Conservation (phyloP, 441 rosid species). For the Hura crepitans region DNA sequence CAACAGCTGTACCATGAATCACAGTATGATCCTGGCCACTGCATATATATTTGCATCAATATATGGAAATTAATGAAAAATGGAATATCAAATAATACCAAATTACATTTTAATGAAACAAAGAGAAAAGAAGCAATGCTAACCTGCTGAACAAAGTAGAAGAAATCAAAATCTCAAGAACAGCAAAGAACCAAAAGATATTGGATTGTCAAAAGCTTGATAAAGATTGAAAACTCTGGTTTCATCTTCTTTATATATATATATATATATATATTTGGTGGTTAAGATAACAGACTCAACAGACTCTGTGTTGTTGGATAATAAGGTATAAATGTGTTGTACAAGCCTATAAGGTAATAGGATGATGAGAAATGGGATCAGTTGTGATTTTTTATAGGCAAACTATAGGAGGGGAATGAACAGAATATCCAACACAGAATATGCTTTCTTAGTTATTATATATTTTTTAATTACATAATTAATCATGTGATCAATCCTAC, state of each 20-base stretch:
- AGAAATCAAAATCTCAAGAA: slow-evolving; percentile 72
- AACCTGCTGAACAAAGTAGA: slow-evolving; percentile 89
- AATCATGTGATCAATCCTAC: too few species aligned
- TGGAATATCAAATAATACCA: too few species aligned
- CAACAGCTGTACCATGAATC: slow-evolving; percentile 69
- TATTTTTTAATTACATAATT: too few species aligned
- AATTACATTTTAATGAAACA: too few species aligned
- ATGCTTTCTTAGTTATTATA: slow-evolving; percentile 14
- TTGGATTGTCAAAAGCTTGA: slow-evolving; percentile 32
- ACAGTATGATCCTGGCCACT: slow-evolving; percentile 96
- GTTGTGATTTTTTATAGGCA: slow-evolving; percentile 24
- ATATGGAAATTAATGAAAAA: neutral
- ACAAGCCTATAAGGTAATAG: too few species aligned
- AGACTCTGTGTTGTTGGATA: too few species aligned
- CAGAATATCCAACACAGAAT: slow-evolving; percentile 19
- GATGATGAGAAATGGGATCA: too few species aligned
- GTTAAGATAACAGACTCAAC: too few species aligned
- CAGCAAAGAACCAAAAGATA: slow-evolving; percentile 35
- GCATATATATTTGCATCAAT: neutral
- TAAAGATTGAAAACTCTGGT: slow-evolving; percentile 23
- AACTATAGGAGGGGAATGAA: slow-evolving; percentile 19
- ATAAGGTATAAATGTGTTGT: too few species aligned
- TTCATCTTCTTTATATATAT: slow-evolving; percentile 27
- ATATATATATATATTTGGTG: too few species aligned
- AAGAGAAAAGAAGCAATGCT: too few species aligned